Base-by-base conservation (phyloP, 1,284 basidiomycete genomes). In the Moniliella sp. region DNA sequence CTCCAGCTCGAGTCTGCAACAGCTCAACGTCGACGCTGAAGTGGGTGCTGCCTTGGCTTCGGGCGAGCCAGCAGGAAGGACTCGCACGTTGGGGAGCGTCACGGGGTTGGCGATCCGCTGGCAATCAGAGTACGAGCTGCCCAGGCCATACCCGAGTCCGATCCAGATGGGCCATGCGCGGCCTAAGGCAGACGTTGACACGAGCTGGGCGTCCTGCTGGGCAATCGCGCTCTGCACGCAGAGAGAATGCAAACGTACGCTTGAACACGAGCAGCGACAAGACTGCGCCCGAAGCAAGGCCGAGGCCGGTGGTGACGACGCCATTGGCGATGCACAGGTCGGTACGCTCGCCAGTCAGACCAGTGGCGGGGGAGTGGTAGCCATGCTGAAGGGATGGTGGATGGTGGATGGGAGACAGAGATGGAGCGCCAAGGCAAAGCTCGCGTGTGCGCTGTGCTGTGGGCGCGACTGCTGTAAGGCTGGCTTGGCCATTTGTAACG, bases 101-200 rank as follows among this genome's bases (percentile, higher is more conserved):
- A 84, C 77, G 13, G 83, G 80, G 67, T 88, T 88, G 71, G 93
- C 88, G 15, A 79, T 78, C 45, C 81, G 76, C 67, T 93, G 83
- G 66, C 84, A 93, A 71, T 93, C 80, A 17, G 81, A 81, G 63
- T 86, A 88, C 28, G 81, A 80, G 36, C 75, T 74, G 40, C 62
- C 65, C 28, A 74, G 68, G 28, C 79, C 83, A 59, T 80, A 91
- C 41, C 88, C 86, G 14, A 84, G 82, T 4, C 79, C 72, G 37
- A 94, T 73, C 39, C 82, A 78, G 42, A 94, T 77, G 15, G 88
- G 88, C 81, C 84, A 94, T 56, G 78, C 79, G 46, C 86, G 80
- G 67, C 88, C 86, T 94, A 39, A 11, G 25, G 36, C 29, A 31
- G 30, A 23, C 31, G 21, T 34, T 42, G 32, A 28, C 9, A 15